Conservation (phyloP, 2,329 filamentous ascomycete species). For the Leptographium wingfieldii region DNA sequence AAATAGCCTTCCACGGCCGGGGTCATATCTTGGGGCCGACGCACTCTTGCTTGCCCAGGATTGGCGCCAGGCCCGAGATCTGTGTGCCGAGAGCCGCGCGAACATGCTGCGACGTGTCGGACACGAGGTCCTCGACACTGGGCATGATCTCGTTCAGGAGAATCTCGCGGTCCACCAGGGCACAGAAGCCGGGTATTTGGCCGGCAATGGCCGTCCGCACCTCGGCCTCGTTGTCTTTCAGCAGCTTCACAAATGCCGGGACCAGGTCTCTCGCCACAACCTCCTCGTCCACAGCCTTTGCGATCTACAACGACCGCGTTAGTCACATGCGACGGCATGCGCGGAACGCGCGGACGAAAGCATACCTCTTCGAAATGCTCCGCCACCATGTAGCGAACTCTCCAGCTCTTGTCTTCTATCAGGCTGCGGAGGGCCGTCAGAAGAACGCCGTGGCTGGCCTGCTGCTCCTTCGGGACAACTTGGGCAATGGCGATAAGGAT, state of each 20-base stretch:
- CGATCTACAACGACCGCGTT: constrained; percentile 49
- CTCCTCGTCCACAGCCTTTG: constrained; percentile 95
- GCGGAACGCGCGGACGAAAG: neutral
- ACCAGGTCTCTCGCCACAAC: constrained; percentile 89
- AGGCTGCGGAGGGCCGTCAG: constrained; percentile 80
- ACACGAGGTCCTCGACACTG: constrained; percentile 89
- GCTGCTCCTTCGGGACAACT: constrained; percentile 94
- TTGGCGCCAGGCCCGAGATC: constrained; percentile 91
- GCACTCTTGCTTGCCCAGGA: constrained; percentile 94
- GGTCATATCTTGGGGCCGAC: neutral
- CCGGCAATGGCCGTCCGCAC: constrained; percentile 94
- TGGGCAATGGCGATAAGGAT: constrained; percentile 94
- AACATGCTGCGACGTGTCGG: constrained; percentile 92
- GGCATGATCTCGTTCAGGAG: constrained; percentile 95
- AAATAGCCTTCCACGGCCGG: neutral
- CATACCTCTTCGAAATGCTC: constrained; percentile 92
- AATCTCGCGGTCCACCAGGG: constrained; percentile 71
- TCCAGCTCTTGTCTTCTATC: constrained; percentile 99
- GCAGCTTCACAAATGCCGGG: constrained; percentile 89
- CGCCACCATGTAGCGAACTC: constrained; percentile 97
- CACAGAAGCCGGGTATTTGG: constrained; percentile 95
- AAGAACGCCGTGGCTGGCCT: constrained; percentile 87
- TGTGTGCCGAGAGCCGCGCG: constrained; percentile 90
- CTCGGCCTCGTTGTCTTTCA: constrained; percentile 97
- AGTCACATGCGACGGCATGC: neutral